These are phyloP conservation scores for Gryganskiella cystojenkinii DNA, from an alignment of 192 early-diverging fungal genomes.

Conservation along the genomic window DNA sequence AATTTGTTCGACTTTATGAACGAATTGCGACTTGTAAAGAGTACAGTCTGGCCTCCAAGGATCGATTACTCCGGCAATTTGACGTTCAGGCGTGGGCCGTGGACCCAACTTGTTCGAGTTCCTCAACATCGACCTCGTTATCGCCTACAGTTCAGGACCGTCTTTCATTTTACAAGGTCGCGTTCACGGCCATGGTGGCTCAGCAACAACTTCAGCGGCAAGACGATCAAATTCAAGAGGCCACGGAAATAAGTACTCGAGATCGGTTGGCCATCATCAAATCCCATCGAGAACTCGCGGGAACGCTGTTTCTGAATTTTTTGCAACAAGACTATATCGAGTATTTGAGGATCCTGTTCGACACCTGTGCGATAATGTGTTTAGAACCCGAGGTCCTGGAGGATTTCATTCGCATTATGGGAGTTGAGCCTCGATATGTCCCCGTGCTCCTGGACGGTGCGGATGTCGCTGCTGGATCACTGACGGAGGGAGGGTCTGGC, in stretches of 20 bases:
- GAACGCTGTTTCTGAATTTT: conserved; percentile 39
- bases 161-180: conserved; percentile 38
- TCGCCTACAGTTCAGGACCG: conserved; percentile 22
- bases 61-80: conserved; percentile 39
- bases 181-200: conserved; percentile 44
- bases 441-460: conserved; percentile 39
- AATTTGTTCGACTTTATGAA: conserved; percentile 48
- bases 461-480: neutral
- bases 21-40: conserved; percentile 40
- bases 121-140: neutral
- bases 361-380: conserved; percentile 48
- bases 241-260: conserved; percentile 38
- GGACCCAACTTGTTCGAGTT: neutral
- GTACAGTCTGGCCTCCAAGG: conserved; percentile 35
- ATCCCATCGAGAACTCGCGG: conserved; percentile 45
- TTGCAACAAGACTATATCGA: conserved; percentile 42
- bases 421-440: conserved; percentile 35
- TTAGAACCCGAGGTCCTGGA: conserved; percentile 44
- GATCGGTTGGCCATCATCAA: conserved; percentile 50
- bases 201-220: conserved; percentile 48
- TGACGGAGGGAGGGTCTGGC: neutral
- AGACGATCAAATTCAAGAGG: conserved; percentile 38
- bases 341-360: conserved; percentile 39
- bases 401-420: conserved; percentile 46
- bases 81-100: conserved; percentile 45